phyloP scores from a whole-genome alignment of 306 rosid species.

The Quercus bicolor region DNA sequence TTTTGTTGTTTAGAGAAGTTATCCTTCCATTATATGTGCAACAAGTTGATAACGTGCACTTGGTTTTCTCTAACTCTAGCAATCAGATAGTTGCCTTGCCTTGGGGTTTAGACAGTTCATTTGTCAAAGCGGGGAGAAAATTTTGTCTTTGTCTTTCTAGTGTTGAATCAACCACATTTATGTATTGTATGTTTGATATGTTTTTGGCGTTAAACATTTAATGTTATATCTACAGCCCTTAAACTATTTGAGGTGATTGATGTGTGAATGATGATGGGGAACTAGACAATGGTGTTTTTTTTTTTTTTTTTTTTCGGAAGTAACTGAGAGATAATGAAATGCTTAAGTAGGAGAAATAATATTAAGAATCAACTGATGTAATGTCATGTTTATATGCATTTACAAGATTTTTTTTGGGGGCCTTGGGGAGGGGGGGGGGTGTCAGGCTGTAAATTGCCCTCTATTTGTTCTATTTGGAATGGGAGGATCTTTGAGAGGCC shows the following conservation, averaged over 20 bases:
- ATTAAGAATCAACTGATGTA: too few relatives aligned
- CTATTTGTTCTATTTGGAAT: background rate
- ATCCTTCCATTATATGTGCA: background rate
- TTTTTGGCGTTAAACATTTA: background rate
- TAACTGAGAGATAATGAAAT: background rate
- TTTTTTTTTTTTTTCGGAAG: background rate
- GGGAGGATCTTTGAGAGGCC: background rate
- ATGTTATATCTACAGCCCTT: background rate
- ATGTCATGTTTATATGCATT: too few relatives aligned
- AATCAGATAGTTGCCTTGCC: background rate
- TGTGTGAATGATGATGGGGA: background rate
- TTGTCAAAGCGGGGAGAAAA: background rate
- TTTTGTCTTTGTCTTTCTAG: background rate
- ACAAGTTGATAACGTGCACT: background rate
- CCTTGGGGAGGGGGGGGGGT: fast-evolving
- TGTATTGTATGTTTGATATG: background rate
- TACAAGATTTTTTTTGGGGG: too few relatives aligned
- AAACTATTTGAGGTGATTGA: background rate
- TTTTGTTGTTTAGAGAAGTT: background rate
- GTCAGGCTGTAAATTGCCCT: background rate
- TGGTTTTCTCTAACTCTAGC: background rate
- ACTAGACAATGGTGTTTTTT: background rate
- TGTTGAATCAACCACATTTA: background rate
- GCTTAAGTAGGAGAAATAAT: background rate
- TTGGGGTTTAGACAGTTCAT: background rate